These are phyloP conservation scores for Bryum argenteum DNA, from an alignment of 225 moss, liverwort and hornwort species.

Conservation along the genomic window DNA sequence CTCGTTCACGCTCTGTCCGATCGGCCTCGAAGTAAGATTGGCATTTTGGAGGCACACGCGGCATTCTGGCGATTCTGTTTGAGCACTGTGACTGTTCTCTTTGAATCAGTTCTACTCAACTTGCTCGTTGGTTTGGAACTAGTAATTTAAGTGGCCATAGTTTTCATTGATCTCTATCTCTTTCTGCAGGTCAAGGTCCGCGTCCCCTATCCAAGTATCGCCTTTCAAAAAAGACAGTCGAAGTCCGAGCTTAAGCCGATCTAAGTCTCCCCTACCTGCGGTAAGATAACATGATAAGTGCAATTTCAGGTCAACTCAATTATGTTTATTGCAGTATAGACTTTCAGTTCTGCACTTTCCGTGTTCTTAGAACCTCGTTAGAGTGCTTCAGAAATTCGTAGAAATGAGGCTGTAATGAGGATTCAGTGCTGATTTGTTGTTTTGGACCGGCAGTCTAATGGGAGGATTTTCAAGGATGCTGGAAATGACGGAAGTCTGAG, in stretches of 20 bases:
- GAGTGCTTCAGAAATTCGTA: too few species aligned
- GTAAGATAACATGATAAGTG: conserved; percentile 22
- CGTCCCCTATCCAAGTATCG: conserved; percentile 39
- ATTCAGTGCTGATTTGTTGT: background rate
- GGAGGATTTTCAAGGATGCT: conserved; percentile 55
- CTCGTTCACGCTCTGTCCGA: conserved; percentile 54
- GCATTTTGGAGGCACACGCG: background rate
- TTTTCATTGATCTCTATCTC: background rate
- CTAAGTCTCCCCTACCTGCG: conserved; percentile 51
- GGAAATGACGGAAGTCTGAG: conserved; percentile 52
- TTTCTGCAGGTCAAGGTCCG: conserved; percentile 51
- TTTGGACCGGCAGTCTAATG: conserved; percentile 35
- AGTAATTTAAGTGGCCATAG: background rate
- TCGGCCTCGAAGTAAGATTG: conserved; percentile 52
- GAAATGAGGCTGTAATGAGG: background rate
- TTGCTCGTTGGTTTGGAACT: background rate
- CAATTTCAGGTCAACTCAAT: too few species aligned
- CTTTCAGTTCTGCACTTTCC: too few species aligned
- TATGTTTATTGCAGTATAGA: too few species aligned
- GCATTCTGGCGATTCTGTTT: background rate
- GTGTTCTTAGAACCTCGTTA: too few species aligned
- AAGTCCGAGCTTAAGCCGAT: conserved; percentile 53
- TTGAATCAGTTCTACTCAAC: background rate
- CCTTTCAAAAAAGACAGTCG: conserved; percentile 57
- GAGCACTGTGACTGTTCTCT: background rate